Percentiles rank a stretch among this genome's conserved stretches.
These are phyloP conservation scores for Pleurotus giganteus DNA, from an alignment of 768 basidiomycete species.

Conservation along the genomic window DNA sequence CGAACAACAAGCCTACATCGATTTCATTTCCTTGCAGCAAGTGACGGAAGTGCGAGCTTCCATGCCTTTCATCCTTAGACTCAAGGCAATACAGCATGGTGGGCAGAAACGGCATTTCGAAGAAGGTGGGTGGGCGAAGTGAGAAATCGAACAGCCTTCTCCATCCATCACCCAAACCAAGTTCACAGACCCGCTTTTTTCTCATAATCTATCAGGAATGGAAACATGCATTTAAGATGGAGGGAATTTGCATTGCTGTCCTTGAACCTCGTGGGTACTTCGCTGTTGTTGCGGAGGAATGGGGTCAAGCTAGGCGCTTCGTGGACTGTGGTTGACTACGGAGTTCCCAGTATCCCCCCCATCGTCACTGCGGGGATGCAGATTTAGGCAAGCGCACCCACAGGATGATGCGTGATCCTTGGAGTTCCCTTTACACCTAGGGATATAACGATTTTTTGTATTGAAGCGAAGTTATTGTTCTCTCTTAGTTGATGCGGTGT, in stretches of 20 bases:
- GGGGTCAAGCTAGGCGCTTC: constrained; percentile 3
- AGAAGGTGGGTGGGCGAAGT: neutral
- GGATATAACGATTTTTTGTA: neutral
- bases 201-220: constrained; percentile 8
- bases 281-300: constrained; percentile 14
- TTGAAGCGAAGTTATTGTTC: constrained; percentile 3
- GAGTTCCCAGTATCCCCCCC: neutral
- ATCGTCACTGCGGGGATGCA: neutral
- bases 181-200: neutral
- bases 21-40: constrained; percentile 5
- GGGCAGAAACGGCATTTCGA: neutral
- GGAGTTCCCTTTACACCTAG: neutral
- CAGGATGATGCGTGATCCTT: constrained; percentile 1
- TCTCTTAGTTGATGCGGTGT: neutral
- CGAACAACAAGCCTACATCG: constrained; percentile 1
- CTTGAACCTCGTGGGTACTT: constrained; percentile 23
- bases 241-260: constrained; percentile 10
- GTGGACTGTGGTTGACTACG: constrained; percentile 7
- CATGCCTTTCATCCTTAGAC: neutral
- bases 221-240: neutral
- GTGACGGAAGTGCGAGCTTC: neutral
- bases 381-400: constrained; percentile 4
- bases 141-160: constrained; percentile 2
- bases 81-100: constrained; percentile 1
- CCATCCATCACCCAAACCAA: constrained; percentile 5